Evolutionary conservation across 2,329 filamentous ascomycete genomes (phyloP).

Genomic region (Mariannaea sp.): DNA sequence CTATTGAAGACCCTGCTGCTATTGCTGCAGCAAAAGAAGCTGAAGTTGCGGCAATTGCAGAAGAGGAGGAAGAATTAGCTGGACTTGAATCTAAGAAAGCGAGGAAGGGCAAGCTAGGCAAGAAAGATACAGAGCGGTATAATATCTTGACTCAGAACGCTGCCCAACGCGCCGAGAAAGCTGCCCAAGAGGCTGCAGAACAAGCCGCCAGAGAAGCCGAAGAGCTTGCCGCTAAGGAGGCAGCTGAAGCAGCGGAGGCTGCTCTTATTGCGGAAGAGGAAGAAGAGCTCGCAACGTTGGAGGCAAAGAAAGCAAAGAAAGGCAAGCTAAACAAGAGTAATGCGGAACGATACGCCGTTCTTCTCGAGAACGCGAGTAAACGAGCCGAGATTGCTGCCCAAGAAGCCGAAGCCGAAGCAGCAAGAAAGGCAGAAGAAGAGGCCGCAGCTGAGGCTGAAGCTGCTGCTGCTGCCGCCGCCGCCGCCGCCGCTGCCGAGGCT

Average conservation of each 20-base stretch:
- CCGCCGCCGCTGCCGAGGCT: slow-evolving; percentile 12
- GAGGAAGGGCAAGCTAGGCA: slow-evolving; percentile 31
- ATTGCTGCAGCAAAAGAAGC: slow-evolving; percentile 21
- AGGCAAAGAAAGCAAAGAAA: slow-evolving; percentile 38
- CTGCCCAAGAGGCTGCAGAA: slow-evolving; percentile 30
- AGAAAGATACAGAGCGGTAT: slow-evolving; percentile 30
- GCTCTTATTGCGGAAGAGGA: slow-evolving; percentile 41
- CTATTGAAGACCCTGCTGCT: slow-evolving; percentile 21
- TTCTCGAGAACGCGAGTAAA: slow-evolving; percentile 27
- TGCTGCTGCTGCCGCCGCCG: slow-evolving; percentile 26
- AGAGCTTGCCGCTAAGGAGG: slow-evolving; percentile 25
- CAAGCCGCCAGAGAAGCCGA: slow-evolving; percentile 44
- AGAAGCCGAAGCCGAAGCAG: slow-evolving; percentile 14
- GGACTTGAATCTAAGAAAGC: slow-evolving; percentile 30
- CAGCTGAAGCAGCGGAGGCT: slow-evolving; percentile 33
- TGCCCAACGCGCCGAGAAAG: slow-evolving; percentile 21
- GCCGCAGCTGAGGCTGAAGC: slow-evolving; percentile 22
- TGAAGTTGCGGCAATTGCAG: slow-evolving; percentile 25
- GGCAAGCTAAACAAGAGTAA: slow-evolving; percentile 34
- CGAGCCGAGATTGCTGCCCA: slow-evolving; percentile 26
- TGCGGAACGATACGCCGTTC: slow-evolving; percentile 24
- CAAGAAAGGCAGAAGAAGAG: slow-evolving; percentile 37
- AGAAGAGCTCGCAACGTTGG: slow-evolving; percentile 47
- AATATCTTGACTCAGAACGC: slow-evolving; percentile 29
- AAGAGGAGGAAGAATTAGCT: slow-evolving; percentile 29